phyloP scores from a whole-genome alignment of 1,139 yeast species.

The Candida sp. region DNA sequence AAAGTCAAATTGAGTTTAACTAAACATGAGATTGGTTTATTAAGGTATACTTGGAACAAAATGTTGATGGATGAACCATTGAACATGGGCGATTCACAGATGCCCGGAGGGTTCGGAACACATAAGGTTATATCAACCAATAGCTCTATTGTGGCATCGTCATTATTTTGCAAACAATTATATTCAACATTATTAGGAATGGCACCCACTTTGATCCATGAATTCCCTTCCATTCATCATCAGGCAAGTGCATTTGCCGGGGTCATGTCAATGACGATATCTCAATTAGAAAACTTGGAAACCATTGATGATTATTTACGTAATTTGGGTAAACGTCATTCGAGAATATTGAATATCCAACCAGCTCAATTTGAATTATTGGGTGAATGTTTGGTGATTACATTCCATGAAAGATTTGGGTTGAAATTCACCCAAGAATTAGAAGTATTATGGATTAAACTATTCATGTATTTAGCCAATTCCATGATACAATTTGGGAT shows the following conservation, averaged over 20 bases:
- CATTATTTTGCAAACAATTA: slow-evolving; percentile 59
- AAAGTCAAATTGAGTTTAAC: slow-evolving; percentile 25
- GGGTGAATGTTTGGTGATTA: slow-evolving; percentile 75
- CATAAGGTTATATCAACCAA: slow-evolving; percentile 1
- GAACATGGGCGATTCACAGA: slow-evolving; percentile 4
- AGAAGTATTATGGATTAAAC: slow-evolving; percentile 72
- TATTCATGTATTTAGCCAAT: slow-evolving; percentile 62
- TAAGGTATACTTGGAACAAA: slow-evolving; percentile 43
- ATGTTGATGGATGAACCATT: slow-evolving; percentile 39
- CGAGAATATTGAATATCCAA: slow-evolving; percentile 73
- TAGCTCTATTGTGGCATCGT: slow-evolving; percentile 35
- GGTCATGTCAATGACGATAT: slow-evolving; percentile 61
- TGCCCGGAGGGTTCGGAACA: slow-evolving; percentile 1
- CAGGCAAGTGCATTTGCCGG: slow-evolving; percentile 83
- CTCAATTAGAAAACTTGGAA: slow-evolving; percentile 37
- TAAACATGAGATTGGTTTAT: slow-evolving; percentile 34
- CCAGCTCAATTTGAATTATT: slow-evolving; percentile 70
- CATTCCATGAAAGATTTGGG: slow-evolving; percentile 68
- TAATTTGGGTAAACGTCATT: slow-evolving; percentile 70
- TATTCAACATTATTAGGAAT: slow-evolving; percentile 55
- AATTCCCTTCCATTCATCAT: slow-evolving; percentile 64
- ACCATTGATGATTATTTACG: slow-evolving; percentile 57
- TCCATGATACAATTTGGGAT: slow-evolving; percentile 61
- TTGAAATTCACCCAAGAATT: slow-evolving; percentile 43
- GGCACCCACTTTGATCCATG: slow-evolving; percentile 50